Evolutionary conservation across 2,329 filamentous ascomycete genomes (phyloP).

Genomic region (Fusarium burgessii): DNA sequence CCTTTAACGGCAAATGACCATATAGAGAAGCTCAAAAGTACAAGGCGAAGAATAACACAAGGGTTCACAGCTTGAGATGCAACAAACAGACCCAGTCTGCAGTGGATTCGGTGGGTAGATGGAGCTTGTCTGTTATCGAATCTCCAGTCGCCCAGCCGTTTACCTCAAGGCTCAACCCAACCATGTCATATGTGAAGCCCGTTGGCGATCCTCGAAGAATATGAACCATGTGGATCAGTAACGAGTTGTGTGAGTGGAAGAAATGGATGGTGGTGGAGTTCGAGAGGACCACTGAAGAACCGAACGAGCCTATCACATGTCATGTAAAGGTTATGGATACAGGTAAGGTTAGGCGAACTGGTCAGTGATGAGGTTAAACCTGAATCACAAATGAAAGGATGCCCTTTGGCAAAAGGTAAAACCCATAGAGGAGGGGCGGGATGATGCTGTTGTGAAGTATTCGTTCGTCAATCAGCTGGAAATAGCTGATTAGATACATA

Average conservation of each 20-base stretch:
- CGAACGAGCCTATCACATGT: conserved; percentile 17
- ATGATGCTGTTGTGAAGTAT: conserved; percentile 33
- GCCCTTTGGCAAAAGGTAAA: conserved; percentile 23
- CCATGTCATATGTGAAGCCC: conserved; percentile 31
- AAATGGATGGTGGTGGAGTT: conserved; percentile 8
- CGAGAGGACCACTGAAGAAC: neutral
- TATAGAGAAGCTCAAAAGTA: conserved; percentile 29
- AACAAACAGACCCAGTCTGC: conserved; percentile 25
- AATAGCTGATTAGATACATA: neutral
- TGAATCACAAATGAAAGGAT: conserved; percentile 2
- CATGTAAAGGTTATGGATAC: neutral
- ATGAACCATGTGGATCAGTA: conserved; percentile 26
- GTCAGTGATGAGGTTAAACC: conserved; percentile 22
- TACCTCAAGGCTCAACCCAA: neutral
- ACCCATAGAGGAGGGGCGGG: conserved; percentile 23
- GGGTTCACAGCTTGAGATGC: conserved; percentile 11
- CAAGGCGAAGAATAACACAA: conserved; percentile 13
- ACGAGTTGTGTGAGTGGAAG: conserved; percentile 10
- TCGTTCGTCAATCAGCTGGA: conserved; percentile 6
- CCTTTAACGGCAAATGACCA: conserved; percentile 16
- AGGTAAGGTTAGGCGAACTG: conserved; percentile 19
- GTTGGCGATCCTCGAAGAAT: conserved; percentile 27
- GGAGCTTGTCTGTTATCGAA: conserved; percentile 33
- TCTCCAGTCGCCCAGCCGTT: neutral
- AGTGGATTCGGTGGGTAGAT: conserved; percentile 13